Evolutionary conservation across 768 basidiomycete genomes (phyloP), one percentile per base, ranked within the genome.

Genomic region (Psilocybe subaeruginosa): DNA sequence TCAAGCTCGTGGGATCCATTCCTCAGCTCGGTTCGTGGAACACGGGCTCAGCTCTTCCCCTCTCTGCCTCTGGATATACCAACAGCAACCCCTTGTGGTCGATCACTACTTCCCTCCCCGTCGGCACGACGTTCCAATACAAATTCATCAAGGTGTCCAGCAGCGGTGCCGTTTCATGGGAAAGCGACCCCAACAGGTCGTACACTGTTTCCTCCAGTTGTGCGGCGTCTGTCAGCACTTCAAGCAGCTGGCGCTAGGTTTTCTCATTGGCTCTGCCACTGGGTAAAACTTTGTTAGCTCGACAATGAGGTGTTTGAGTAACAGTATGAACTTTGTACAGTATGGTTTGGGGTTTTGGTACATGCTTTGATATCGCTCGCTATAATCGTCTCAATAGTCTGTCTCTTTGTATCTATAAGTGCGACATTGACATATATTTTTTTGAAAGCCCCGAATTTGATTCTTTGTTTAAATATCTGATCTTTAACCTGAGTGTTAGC

Each of bases 121-220:
- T 45, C 47, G 56, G 56, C 31, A 49, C 56, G 29, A n/a, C 45
- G 3, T 57, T 57, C 56, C 3, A 33, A 29, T 57, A 57, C 47
- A 57, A 57, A 17, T 57, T 57, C 56, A 48, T 57, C 45, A 57
- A 57, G 47, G 56, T 57, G 7, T 57, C 56, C 30, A 57, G 56
- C 56, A 57, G 47, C 23, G 56, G 56, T n/a, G 45, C 56, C 4
- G 56, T 57, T 12, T 37, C 56, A 8, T 57, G 56, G 56, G 56
- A 57, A 45, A 57, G 56, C 31, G 56, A 57, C 33, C 56, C 56
- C 17, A 57, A 57, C 45, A 57, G 56, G 56, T 57, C 56, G 8
- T 57, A 33, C 33, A 57, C 46, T 14, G 56, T 57, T 27, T 46
- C 56, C n/a, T 17, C 31, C 33, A 27, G 46, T 6, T 57, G 56